Evolutionary conservation across 1,284 basidiomycete genomes (phyloP), one percentile per base, ranked within the genome.

Genomic region (Gomphus sp.): DNA sequence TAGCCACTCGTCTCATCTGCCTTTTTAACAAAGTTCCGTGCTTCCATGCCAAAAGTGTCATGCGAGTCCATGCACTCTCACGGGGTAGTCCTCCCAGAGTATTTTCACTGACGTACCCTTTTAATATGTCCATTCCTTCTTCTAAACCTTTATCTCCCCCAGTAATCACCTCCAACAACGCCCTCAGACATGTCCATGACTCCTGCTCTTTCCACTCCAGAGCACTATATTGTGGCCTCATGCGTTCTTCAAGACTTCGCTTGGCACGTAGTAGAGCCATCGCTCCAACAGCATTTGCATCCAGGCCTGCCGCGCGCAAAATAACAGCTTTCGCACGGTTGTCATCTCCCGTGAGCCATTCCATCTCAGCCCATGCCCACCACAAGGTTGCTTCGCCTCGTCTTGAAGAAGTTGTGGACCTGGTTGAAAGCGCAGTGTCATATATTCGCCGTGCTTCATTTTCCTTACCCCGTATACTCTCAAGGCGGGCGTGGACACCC

Each of bases 341-440:
- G 18, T 72, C 64, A 37, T 77, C 67, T 0, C 80, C 79, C 11
- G 76, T 72, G n/a, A 90, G 71, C 87, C 87, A 93, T 70, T 96
- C 93, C 80, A 94, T 81, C 68, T 93, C 88, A 0, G 88, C 89
- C 91, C 92, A 97, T 53, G 88, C 83, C 74, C 87, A 90, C 88
- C 90, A 94, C 45, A 97, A 67, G 62, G 73, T 72, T 18, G 76
- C 73, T n/a, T 73, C 68, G 48, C 72, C 76, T 12, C 36, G 34
- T 34, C 51, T 44, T 8, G 67, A 63, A 28, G 71, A 67, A 8
- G 66, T 69, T 3, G 69, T 65, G 28, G 70, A 59, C 11, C 73
- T 73, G 28, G 44, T 56, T 57, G 74, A 73, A 36, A 85, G 77
- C 8, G 84, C 74, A 1, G 87, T 87, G 63, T 84, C 77, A 70